Evolutionary conservation across 805 yeast species (phyloP), one percentile per base, ranked within the genome.

Genomic region (Kurtzmaniella cleridarum): DNA sequence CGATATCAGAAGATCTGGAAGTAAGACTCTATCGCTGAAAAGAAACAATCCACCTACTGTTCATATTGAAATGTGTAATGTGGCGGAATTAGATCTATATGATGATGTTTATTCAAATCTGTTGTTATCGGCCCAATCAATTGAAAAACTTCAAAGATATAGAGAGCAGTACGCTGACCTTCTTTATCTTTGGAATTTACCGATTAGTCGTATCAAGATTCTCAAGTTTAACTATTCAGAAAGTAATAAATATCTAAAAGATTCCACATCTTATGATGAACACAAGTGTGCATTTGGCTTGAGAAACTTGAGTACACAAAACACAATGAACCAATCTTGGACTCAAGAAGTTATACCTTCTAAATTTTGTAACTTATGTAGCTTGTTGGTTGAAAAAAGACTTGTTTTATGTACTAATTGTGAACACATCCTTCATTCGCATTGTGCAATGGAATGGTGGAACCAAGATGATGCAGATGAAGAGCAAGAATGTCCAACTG

Each of bases 371-470:
- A 75, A 72, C 16, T 76, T 71, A 38, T 90, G 98, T 60, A 75
- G 74, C 12, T 60, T 80, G 44, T 64, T 75, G 24, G 79, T 84
- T 1, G 62, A 67, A 1, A 79, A 81, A 44, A 64, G 83, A 45
- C 68, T 83, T 24, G 78, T 81, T 24, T 73, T 77, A 0, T 90
- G 98, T 53, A 71, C 76, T 5, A 65, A 66, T 20, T 90, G 98
- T 60, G 83, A 79, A 40, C 97, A 91, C 59, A 67, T 85, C 2
- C 51, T 84, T 47, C 98, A 90, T 55, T 74, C 86, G 2, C 66
- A 67, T 16, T 90, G 98, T 64, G 93, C 95, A 0, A 60, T 71
- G 14, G 72, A 72, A 36, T 90, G 98, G 96, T 88, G 95, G 87
- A 59, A 60, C 6, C 49, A 55, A 1, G 63, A 52, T 18, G 55